Percentiles rank a stretch among this genome's conserved stretches.
These are phyloP conservation scores for Xylaria sp. DNA, from an alignment of 2,329 filamentous ascomycete species.

Conservation along the genomic window DNA sequence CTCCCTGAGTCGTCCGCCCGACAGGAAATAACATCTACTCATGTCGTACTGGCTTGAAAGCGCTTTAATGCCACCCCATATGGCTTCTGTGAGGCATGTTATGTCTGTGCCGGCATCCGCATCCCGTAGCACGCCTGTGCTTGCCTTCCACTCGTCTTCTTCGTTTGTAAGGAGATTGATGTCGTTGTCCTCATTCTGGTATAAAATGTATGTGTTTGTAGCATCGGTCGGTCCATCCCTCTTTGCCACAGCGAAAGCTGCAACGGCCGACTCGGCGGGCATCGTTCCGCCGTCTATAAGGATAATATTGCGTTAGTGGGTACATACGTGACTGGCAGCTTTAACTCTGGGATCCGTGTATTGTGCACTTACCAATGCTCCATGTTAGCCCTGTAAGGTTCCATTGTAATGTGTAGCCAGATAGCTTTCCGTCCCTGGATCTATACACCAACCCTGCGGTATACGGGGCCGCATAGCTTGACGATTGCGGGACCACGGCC, in stretches of 20 bases:
- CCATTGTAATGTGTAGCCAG: constrained; percentile 1
- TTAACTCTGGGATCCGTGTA: neutral
- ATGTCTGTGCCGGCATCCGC: constrained; percentile 7
- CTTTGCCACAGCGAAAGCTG: constrained; percentile 5
- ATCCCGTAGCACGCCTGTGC: neutral
- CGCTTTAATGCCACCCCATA: neutral
- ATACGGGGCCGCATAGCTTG: neutral
- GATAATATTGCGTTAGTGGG: neutral
- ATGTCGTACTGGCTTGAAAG: constrained; percentile 8
- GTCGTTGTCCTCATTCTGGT: constrained; percentile 5
- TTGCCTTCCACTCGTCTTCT: neutral
- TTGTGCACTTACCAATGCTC: constrained; percentile 1
- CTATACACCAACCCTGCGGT: constrained; percentile 1
- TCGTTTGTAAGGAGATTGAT: constrained; percentile 1
- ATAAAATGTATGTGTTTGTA: constrained; percentile 3
- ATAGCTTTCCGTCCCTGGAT: neutral
- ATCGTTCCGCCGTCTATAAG: neutral
- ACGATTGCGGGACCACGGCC: constrained; percentile 2
- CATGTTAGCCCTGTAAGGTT: neutral
- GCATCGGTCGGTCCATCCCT: neutral
- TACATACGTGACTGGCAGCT: neutral
- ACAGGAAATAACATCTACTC: constrained; percentile 14
- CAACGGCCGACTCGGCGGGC: neutral
- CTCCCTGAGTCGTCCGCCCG: constrained; percentile 7
- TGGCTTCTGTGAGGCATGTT: constrained; percentile 2